A percentile compares a stretch with the other conserved stretches of the same genome.
Evolutionary conservation across 176 grass and related monocot genomes (phyloP).

Genomic region (Carex pumila): DNA sequence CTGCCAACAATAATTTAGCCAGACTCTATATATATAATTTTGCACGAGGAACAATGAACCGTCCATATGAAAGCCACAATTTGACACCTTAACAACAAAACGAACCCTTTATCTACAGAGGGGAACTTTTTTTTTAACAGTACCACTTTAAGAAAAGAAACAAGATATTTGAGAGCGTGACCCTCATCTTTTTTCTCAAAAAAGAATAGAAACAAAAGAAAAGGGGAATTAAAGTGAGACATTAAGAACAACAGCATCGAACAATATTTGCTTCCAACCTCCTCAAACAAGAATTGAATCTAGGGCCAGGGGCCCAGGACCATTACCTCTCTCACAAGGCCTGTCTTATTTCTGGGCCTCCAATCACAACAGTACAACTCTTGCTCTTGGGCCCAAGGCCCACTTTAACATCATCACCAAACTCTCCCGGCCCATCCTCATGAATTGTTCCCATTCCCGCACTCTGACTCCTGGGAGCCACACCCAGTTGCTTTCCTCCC

Average conservation of each 20-base stretch:
- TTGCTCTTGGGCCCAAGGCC: conserved; percentile 28
- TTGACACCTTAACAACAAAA: no score
- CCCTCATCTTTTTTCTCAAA: no score
- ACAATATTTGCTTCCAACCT: neutral
- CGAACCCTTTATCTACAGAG: no score
- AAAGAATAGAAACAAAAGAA: no score
- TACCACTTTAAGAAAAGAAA: no score
- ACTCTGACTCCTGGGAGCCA: conserved; percentile 35
- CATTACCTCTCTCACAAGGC: neutral
- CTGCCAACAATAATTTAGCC: no score
- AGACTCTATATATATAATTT: no score
- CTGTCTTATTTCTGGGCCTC: conserved; percentile 6
- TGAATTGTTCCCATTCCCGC: conserved; percentile 40
- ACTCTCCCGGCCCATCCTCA: conserved; percentile 58
- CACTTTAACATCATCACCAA: conserved; percentile 10
- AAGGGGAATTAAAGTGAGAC: no score
- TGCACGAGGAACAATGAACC: no score
- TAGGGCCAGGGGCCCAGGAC: neutral
- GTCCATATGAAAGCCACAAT: no score
- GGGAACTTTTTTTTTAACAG: no score
- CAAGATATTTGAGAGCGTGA: no score
- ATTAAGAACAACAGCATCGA: neutral
- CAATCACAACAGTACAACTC: conserved; percentile 37
- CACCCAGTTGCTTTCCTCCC: neutral
- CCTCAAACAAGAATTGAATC: neutral